Conservation (phyloP, 2,329 filamentous ascomycete species). For the Neonectria magnoliae region DNA sequence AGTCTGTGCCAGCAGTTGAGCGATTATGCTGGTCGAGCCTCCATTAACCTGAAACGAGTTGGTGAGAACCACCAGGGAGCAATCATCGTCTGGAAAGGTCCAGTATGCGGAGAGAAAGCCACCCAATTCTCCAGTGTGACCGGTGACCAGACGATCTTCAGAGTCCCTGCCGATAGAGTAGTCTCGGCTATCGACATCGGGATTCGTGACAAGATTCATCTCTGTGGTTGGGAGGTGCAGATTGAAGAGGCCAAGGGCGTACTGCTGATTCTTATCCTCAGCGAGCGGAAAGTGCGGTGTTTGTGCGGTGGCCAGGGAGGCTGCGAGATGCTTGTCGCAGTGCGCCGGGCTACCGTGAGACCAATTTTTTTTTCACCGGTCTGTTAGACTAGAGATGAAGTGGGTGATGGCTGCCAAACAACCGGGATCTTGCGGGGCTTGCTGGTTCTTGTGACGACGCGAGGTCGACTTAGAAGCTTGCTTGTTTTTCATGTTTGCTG, state of each 20-base stretch:
- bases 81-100: constrained; percentile 16
- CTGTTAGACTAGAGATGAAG: no score
- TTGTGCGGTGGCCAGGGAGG: background rate
- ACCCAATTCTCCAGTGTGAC: constrained; percentile 8
- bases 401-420: no score
- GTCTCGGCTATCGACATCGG: background rate
- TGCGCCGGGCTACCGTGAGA: no score
- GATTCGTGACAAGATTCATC: constrained; percentile 7
- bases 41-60: constrained; percentile 11
- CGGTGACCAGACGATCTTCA: background rate
- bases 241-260: constrained; percentile 4
- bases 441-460: no score
- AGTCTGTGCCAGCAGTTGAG: background rate
- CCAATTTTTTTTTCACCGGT: no score
- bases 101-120: constrained; percentile 4
- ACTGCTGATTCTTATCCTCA: background rate
- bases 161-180: constrained; percentile 5
- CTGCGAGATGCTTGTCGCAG: no score
- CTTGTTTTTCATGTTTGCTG: background rate
- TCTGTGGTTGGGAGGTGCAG: background rate
- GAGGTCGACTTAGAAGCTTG: background rate
- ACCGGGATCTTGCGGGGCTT: no score
- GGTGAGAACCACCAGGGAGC: constrained; percentile 10
- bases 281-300: constrained; percentile 2
- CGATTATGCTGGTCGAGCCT: constrained; percentile 7